Conservation (phyloP, 2,329 filamentous ascomycete genomes). For the Pseudofabraea citricarpa region DNA sequence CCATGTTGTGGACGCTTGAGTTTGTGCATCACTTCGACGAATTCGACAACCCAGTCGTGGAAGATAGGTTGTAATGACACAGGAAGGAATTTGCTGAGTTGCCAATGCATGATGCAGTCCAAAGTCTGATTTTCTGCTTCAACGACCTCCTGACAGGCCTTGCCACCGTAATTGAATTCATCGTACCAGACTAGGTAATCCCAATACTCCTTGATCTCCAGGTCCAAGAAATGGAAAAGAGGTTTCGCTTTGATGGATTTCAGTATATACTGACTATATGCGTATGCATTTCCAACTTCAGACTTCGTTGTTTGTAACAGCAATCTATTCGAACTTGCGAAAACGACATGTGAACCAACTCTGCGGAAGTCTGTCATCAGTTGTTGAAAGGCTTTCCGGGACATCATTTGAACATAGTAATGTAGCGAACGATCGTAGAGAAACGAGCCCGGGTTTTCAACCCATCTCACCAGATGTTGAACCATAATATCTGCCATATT, state of each 20-base stretch:
- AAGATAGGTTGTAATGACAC: slow-evolving; percentile 76
- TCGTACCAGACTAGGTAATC: slow-evolving; percentile 99
- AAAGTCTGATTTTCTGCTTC: slow-evolving; percentile 73
- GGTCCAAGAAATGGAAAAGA: slow-evolving; percentile 92
- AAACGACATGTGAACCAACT: slow-evolving; percentile 93
- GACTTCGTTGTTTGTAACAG: slow-evolving; percentile 94
- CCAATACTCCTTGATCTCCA: slow-evolving; percentile 99
- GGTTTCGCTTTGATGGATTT: slow-evolving; percentile 96
- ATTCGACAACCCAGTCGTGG: slow-evolving; percentile 89
- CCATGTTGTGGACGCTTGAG: slow-evolving; percentile 64
- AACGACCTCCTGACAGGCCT: slow-evolving; percentile 78
- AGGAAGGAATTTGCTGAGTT: slow-evolving; percentile 86
- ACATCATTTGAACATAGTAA: slow-evolving; percentile 99
- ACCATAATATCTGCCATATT: slow-evolving; percentile 98
- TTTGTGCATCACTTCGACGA: slow-evolving; percentile 88
- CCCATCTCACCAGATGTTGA: slow-evolving; percentile 95
- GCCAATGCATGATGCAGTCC: slow-evolving; percentile 97
- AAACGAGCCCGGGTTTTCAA: slow-evolving; percentile 87
- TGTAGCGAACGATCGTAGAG: slow-evolving; percentile 92
- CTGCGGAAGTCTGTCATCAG: slow-evolving; percentile 95
- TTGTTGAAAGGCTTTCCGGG: slow-evolving; percentile 92
- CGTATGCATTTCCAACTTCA: slow-evolving; percentile 93
- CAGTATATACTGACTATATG: slow-evolving; percentile 95
- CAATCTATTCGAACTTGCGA: slow-evolving; percentile 83
- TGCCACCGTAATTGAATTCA: slow-evolving; percentile 97